Conservation (phyloP, 441 rosid species). For the Eutrema salsugineum region DNA sequence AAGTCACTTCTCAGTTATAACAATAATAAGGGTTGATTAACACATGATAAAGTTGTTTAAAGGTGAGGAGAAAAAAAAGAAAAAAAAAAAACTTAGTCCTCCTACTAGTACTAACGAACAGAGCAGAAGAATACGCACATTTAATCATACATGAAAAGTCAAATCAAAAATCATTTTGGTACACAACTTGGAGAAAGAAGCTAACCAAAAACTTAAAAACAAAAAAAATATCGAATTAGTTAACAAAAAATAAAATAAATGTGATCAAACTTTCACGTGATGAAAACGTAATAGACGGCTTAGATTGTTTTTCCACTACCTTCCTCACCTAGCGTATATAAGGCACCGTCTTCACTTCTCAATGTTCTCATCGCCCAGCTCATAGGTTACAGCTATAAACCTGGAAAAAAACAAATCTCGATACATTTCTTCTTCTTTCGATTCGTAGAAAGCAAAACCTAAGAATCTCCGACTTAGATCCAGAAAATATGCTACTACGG, state of each 20-base stretch:
- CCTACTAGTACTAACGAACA: not conserved
- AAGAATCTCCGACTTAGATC: not conserved
- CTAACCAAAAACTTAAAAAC: not conserved
- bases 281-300: slow-evolving; percentile 15
- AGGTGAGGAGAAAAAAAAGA: not conserved
- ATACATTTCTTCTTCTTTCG: not conserved
- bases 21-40: no score
- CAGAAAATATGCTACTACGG: slow-evolving; percentile 51
- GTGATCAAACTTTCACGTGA: slow-evolving; percentile 4
- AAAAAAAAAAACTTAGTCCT: not conserved
- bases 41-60: not conserved
- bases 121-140: not conserved
- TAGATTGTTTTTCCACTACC: not conserved
- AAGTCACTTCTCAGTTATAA: not conserved
- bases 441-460: not conserved
- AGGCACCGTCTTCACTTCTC: slow-evolving; percentile 9
- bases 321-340: not conserved
- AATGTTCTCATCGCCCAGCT: not conserved
- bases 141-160: slow-evolving; percentile 12
- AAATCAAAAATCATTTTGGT: slow-evolving; percentile 16
- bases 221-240: not conserved
- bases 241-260: not conserved
- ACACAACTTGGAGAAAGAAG: not conserved
- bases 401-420: not conserved
- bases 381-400: not conserved